Evolutionary conservation across 2,329 filamentous ascomycete species (phyloP).

Genomic region (Cyanodermella asteris): DNA sequence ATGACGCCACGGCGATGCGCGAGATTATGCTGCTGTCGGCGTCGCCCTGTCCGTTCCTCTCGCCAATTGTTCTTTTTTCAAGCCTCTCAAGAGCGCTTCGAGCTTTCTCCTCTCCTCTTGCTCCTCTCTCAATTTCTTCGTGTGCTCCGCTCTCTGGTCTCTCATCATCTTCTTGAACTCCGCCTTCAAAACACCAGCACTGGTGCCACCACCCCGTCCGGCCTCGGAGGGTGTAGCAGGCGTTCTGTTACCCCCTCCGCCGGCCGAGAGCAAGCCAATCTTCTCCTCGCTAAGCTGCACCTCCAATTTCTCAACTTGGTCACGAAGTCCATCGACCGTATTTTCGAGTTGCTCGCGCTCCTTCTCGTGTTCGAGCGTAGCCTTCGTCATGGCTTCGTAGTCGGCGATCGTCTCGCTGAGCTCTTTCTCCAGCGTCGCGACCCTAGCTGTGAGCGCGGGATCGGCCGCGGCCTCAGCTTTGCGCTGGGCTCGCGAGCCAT

Average conservation of each 20-base stretch:
- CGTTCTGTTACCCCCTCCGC: conserved; percentile 12
- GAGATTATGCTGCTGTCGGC: no score
- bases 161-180: conserved; percentile 70
- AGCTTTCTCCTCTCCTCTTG: conserved; percentile 48
- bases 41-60: no score
- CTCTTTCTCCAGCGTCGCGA: conserved; percentile 38
- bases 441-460: conserved; percentile 26
- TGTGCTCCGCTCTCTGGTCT: conserved; percentile 43
- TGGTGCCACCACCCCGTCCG: conserved; percentile 46
- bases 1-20: no score
- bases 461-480: conserved; percentile 42
- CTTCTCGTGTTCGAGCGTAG: conserved; percentile 48
- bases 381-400: conserved; percentile 48
- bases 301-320: conserved; percentile 41
- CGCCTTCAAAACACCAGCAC: conserved; percentile 45
- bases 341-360: conserved; percentile 43
- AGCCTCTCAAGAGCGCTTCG: conserved; percentile 37
- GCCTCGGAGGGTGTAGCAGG: conserved; percentile 10
- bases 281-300: conserved; percentile 43
- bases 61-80: conserved; percentile 25
- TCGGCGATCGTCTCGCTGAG: conserved; percentile 45
- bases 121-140: conserved; percentile 45
- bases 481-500: conserved; percentile 51
- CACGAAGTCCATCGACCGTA: conserved; percentile 39
- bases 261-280: conserved; percentile 39